Conservation (phyloP, 23 red algal genomes). For the Pyropia yezoensis region DNA sequence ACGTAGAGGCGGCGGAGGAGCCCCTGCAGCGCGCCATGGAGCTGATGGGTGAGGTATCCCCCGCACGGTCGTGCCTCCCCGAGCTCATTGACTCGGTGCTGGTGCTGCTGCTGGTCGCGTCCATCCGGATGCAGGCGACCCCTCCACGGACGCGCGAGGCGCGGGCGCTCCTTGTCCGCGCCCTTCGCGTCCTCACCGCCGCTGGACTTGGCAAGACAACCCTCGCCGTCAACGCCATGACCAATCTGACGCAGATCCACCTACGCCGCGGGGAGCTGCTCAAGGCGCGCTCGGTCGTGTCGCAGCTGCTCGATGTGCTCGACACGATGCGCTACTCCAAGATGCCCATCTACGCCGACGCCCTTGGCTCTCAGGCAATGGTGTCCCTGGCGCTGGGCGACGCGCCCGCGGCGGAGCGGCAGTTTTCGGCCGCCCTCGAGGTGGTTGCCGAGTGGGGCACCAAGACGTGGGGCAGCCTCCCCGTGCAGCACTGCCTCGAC, state of each 20-base stretch:
- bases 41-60: slow-evolving; percentile 9
- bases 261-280: slow-evolving; percentile 12
- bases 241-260: slow-evolving; percentile 34
- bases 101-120: slow-evolving; percentile 35
- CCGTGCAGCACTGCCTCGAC: slow-evolving; percentile 69
- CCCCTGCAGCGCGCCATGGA: slow-evolving; percentile 31
- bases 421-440: slow-evolving; percentile 36
- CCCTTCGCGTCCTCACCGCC: slow-evolving; percentile 18
- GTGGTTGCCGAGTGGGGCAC: slow-evolving; percentile 33
- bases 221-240: slow-evolving; percentile 42
- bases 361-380: slow-evolving; percentile 47
- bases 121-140: slow-evolving; percentile 19
- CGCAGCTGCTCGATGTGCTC: slow-evolving; percentile 37
- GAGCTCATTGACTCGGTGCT: slow-evolving; percentile 14
- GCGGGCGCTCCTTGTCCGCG: slow-evolving; percentile 27
- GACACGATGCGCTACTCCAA: slow-evolving; percentile 29
- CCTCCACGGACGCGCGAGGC: slow-evolving; percentile 20
- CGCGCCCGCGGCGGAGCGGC: slow-evolving; percentile 25
- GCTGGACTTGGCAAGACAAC: slow-evolving; percentile 27
- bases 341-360: slow-evolving; percentile 82
- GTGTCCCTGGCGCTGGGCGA: slow-evolving; percentile 24
- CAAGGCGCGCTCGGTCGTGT: slow-evolving; percentile 16
- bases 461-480: slow-evolving; percentile 45
- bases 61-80: background rate
- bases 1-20: slow-evolving; percentile 24